These are phyloP conservation scores for Pythium rishiriense DNA, from an alignment of 352 stramenopile species.

Conservation along the genomic window DNA sequence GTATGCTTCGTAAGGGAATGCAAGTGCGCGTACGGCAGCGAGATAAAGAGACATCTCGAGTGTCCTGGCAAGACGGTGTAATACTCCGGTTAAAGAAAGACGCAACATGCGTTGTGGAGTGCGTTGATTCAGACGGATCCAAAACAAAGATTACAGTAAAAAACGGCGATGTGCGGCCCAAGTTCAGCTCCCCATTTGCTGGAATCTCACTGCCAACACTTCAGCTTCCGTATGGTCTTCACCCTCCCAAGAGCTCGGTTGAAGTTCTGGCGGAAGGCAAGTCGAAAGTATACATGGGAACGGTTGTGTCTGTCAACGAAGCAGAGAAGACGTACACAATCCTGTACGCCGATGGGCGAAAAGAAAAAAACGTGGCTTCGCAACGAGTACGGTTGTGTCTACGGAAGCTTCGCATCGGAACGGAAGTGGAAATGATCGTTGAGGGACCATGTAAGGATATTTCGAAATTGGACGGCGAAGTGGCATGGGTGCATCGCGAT, in stretches of 20 bases:
- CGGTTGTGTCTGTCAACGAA: conserved; percentile 44
- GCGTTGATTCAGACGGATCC: conserved; percentile 30
- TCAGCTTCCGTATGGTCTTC: conserved; percentile 28
- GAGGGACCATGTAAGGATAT: conserved; percentile 74
- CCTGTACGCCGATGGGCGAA: conserved; percentile 53
- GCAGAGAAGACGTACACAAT: conserved; percentile 54
- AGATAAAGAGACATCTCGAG: conserved; percentile 13
- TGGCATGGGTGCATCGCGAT: conserved; percentile 72
- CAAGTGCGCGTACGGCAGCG: conserved; percentile 51
- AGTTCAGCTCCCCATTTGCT: conserved; percentile 37
- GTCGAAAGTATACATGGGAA: conserved; percentile 46
- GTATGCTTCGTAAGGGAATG: conserved; percentile 48
- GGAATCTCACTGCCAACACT: conserved; percentile 31
- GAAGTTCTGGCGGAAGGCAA: conserved; percentile 44
- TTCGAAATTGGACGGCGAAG: conserved; percentile 65
- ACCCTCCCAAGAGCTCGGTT: conserved; percentile 45
- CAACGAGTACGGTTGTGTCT: conserved; percentile 60
- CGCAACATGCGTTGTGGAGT: conserved; percentile 48
- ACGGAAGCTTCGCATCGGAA: conserved; percentile 54
- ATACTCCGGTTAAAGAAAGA: conserved; percentile 53
- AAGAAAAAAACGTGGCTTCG: conserved; percentile 53
- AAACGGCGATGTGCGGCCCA: conserved; percentile 48
- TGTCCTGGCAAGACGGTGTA: conserved; percentile 46
- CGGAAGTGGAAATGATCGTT: conserved; percentile 73
- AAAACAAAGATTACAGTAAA: conserved; percentile 45